Base-by-base conservation (phyloP, 1,284 basidiomycete genomes). In the Ustilago crameri region DNA sequence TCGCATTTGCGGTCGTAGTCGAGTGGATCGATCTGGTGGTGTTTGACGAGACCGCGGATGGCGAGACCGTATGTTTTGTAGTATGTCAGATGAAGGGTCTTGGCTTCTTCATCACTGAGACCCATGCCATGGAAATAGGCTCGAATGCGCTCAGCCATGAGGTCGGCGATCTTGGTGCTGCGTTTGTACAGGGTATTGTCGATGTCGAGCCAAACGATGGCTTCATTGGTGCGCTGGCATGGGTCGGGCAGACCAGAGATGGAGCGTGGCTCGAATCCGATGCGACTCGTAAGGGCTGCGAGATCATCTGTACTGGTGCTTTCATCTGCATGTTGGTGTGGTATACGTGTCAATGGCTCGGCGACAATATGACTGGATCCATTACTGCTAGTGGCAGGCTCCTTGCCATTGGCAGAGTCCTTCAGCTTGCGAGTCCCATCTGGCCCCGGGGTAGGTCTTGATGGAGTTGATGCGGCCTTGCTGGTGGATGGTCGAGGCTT, bases 1-100 rank as follows among this genome's bases (percentile, higher is more conserved):
- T 95, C 93, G 82, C 92, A 94, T 83, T 91, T 89, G 55, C 84
- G 85, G 84, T 95, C 91, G 81, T 93, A 95, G 80, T 94, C 93
- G 55, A 94, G 83, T 9, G 92, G 90, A 83, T 95, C 93, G 79
- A 93, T 89, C 62, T 89, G 84, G 77, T 94, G 91, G 83, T 95
- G 90, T 51, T 87, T 87, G 30, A 89, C 88, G 32, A 95, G 87
- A 14, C 93, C 93, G 27, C 92, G 88, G 27, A 95, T 85, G n/a
- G 93, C 91, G 24, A 95, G 88, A 12, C 92, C 92, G 68, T 93
- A 93, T 38, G 82, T 78, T 23, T 86, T 89, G 83, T 92, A 93
- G 82, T 94, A 94, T 69, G 86, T 85, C 55, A 86, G 85, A 80
- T 93, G 92, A 27, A 95, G 86, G 22, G 87, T 86, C 10, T 88